These are phyloP conservation scores for Irpex lacteus DNA, from an alignment of 1,284 basidiomycete species.

Conservation along the genomic window DNA sequence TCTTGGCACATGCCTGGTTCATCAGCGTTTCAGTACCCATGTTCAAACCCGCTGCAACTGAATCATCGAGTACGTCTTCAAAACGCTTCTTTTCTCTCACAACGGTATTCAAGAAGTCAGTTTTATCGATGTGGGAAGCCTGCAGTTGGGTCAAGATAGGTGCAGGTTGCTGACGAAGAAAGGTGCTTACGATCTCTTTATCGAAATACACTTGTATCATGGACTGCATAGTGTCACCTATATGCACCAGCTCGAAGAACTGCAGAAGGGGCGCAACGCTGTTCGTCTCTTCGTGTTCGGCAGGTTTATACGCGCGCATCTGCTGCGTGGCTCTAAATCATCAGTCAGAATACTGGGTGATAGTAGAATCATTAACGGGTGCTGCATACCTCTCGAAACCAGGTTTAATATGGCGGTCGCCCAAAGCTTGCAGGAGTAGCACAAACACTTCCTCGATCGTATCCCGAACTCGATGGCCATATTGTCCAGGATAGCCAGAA, in stretches of 20 bases:
- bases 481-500: constrained; percentile 78
- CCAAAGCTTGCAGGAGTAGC: constrained; percentile 75
- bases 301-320: constrained; percentile 86
- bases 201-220: constrained; percentile 99
- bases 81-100: constrained; percentile 97
- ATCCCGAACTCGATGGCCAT: constrained; percentile 79
- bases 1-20: constrained; percentile 66
- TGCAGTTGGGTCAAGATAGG: constrained; percentile 27
- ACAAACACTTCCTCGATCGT: constrained; percentile 94
- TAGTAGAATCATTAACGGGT: no score
- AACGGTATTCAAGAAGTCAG: constrained; percentile 91
- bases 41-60: constrained; percentile 90
- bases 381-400: constrained; percentile 76
- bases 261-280: constrained; percentile 90
- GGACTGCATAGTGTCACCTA: constrained; percentile 96
- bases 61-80: constrained; percentile 89
- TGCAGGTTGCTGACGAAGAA: neutral
- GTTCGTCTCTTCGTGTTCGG: constrained; percentile 74
- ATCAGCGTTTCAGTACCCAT: constrained; percentile 95
- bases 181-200: constrained; percentile 72
- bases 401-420: constrained; percentile 79
- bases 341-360: neutral
- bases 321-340: constrained; percentile 70
- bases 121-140: constrained; percentile 85
- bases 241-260: constrained; percentile 97